Evolutionary conservation across 805 yeast species (phyloP).

Genomic region (Starmerella sirachaensis): DNA sequence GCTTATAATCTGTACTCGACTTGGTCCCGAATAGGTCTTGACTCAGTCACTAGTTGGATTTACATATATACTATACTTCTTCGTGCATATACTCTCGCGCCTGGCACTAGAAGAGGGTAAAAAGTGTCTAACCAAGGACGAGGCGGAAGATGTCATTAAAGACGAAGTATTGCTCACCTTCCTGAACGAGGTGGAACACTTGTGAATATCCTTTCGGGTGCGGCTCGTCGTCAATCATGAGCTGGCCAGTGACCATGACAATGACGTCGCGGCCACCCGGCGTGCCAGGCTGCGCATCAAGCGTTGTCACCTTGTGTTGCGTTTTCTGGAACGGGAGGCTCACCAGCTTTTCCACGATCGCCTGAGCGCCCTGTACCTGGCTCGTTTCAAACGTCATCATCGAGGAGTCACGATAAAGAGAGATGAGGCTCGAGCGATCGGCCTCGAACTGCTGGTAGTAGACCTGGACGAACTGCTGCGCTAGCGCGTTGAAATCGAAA

Average conservation of each 20-base stretch:
- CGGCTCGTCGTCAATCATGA: slow-evolving; percentile 84
- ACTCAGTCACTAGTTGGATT: too few species aligned
- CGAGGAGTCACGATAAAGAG: slow-evolving; percentile 89
- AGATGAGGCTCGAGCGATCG: slow-evolving; percentile 84
- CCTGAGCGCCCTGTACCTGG: slow-evolving; percentile 89
- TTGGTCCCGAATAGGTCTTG: too few species aligned
- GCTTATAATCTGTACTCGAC: too few species aligned
- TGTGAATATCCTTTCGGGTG: slow-evolving; percentile 95
- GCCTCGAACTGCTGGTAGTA: slow-evolving; percentile 91
- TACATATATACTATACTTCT: too few species aligned
- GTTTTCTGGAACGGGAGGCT: slow-evolving; percentile 88
- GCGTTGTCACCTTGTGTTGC: slow-evolving; percentile 81
- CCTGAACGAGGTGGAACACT: slow-evolving; percentile 93
- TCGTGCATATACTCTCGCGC: too few species aligned
- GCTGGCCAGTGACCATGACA: slow-evolving; percentile 96
- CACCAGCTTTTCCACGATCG: slow-evolving; percentile 81
- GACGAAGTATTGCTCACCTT: slow-evolving; percentile 79
- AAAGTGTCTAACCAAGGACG: slow-evolving; percentile 18
- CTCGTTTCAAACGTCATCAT: slow-evolving; percentile 95
- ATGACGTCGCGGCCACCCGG: slow-evolving; percentile 76
- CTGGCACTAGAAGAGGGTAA: too few species aligned
- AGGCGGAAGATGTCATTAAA: slow-evolving; percentile 95
- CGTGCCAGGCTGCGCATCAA: slow-evolving; percentile 97
- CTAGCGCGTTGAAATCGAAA: slow-evolving; percentile 25
- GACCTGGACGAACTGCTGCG: slow-evolving; percentile 78